Evolutionary conservation across 805 yeast species (phyloP).

Genomic region (Metschnikowia lachancei): DNA sequence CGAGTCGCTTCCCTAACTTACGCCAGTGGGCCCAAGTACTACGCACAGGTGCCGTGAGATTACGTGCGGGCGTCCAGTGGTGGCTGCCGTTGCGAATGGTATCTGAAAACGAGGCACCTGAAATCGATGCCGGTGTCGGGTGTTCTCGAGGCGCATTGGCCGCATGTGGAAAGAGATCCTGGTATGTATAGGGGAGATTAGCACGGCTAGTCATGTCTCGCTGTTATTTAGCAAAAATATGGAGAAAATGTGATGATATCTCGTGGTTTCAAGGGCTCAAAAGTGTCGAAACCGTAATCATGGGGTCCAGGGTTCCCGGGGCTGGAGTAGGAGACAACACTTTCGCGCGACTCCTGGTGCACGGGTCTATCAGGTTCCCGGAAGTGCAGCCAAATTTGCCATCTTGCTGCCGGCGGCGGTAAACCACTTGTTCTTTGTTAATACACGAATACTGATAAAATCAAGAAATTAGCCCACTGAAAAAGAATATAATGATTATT

Average conservation of each 20-base stretch:
- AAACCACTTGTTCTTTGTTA: too few relatives aligned
- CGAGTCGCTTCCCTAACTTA: conserved; percentile 34
- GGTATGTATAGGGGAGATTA: conserved; percentile 42
- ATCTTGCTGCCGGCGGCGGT: too few relatives aligned
- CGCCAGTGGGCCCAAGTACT: conserved; percentile 25
- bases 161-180: conserved; percentile 39
- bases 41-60: conserved; percentile 9
- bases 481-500: too few relatives aligned
- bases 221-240: background rate
- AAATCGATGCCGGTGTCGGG: conserved; percentile 19
- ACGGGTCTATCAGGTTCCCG: too few relatives aligned
- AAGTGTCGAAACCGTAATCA: too few relatives aligned
- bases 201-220: conserved; percentile 34
- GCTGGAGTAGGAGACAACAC: too few relatives aligned
- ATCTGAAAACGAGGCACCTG: conserved; percentile 27
- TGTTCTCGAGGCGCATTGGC: conserved; percentile 13
- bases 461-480: too few relatives aligned
- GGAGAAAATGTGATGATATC: background rate
- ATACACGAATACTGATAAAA: too few relatives aligned
- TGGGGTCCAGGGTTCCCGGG: too few relatives aligned
- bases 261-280: too few relatives aligned
- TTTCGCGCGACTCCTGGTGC: too few relatives aligned
- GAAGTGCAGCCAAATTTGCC: too few relatives aligned
- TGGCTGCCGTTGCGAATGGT: conserved; percentile 16
- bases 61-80: conserved; percentile 17